Evolutionary conservation across 2,329 filamentous ascomycete species (phyloP), one percentile per base, ranked within the genome.

Genomic region (Xylaria sp.): DNA sequence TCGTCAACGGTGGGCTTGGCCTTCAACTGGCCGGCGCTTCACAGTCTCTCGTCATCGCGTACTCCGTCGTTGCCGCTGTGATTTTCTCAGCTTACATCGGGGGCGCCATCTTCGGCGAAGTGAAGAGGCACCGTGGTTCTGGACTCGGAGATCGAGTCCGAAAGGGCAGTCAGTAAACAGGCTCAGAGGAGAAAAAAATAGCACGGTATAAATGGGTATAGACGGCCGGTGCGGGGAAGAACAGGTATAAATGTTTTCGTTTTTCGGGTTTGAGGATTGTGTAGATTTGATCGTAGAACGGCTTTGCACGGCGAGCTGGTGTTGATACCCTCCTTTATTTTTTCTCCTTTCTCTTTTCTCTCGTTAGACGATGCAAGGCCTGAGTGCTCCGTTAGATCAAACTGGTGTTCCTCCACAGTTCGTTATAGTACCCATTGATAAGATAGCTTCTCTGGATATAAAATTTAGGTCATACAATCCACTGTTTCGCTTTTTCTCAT

Each of bases 1-100:
- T 91, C 53, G 76, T 91, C 72, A 91, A 91, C 73, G 90, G 89
- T 64, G 90, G 89, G 0, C 78, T 91, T 3, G 90, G 90, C 3
- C 79, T 92, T 32, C 69, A 84, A 71, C 80, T 90, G 18, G 82
- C 86, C 0, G 70, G 73, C 18, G 82, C 83, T 0, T 71, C 78
- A 0, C 78, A 69, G 2, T 74, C 77, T 12, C 84, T 84, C 53
- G 77, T 86, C 61, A 83, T 87, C 57, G 86, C 84, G 0, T 91
- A 91, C 77, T 79, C 83, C 0, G 84, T 90, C 5, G 79, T 90
- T 29, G 82, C 87, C 0, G 86, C 79, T 9, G 72, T 90, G 10
- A 74, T 87, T 25, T 82, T 81, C 48, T 48, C 82, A 4, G 67
- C 80, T 3, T 91, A 90, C 73, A 63, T 71, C 0, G 70, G 29